These are phyloP conservation scores for Gnomoniopsis sp. DNA, from an alignment of 2,329 filamentous ascomycete species.

Conservation along the genomic window DNA sequence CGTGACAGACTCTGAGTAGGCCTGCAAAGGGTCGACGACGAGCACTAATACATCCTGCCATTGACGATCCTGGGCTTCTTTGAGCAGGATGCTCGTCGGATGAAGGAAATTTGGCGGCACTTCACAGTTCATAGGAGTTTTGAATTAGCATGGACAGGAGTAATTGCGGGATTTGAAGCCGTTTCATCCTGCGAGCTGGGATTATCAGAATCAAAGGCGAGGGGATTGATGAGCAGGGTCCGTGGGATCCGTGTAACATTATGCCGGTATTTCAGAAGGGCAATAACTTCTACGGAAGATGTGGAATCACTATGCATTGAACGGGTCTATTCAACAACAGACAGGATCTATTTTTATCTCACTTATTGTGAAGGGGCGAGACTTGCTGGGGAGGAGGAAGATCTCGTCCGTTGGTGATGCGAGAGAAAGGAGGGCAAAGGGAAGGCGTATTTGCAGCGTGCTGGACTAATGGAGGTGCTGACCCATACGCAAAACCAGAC, in stretches of 20 bases:
- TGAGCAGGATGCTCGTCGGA: neutral
- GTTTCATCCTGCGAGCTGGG: neutral
- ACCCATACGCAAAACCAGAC: too few relatives aligned
- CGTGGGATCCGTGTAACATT: neutral
- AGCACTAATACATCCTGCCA: neutral
- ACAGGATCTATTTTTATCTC: neutral
- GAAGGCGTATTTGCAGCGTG: too few relatives aligned
- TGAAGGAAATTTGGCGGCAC: neutral
- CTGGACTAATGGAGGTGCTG: too few relatives aligned
- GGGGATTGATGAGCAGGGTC: neutral
- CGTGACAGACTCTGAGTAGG: conserved; percentile 8
- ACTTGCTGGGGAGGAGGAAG: neutral
- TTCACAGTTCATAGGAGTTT: neutral
- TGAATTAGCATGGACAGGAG: neutral
- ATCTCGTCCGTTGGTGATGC: neutral
- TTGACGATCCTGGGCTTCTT: too few relatives aligned
- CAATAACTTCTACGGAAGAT: neutral
- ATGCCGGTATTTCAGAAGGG: neutral
- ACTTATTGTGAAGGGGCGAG: neutral
- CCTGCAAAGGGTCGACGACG: neutral
- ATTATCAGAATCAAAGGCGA: neutral
- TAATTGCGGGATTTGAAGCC: neutral
- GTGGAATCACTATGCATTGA: neutral
- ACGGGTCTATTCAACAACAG: neutral
- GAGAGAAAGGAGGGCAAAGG: too few relatives aligned